These are phyloP conservation scores for Lagerstroemia speciosa DNA, from an alignment of 345 rosid species.

Conservation along the genomic window DNA sequence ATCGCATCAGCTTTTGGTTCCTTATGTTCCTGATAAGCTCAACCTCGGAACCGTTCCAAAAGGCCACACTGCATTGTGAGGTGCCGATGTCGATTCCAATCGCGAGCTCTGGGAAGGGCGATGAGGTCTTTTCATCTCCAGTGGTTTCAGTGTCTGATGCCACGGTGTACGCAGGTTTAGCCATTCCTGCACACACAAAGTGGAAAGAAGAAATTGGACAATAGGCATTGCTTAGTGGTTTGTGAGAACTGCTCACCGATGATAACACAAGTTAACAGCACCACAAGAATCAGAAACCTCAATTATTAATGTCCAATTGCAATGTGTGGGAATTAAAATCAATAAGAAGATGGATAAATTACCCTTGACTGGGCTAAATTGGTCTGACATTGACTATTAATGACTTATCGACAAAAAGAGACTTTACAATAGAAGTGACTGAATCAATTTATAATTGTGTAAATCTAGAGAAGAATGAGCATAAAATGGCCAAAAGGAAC, in stretches of 20 bases:
- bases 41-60: conserved; percentile 81
- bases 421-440: too few relatives aligned
- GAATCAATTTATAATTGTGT: too few relatives aligned
- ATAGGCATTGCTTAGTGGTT: background rate
- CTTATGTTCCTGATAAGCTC: conserved; percentile 66
- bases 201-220: background rate
- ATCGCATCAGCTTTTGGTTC: conserved; percentile 63
- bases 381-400: too few relatives aligned
- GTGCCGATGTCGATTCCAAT: conserved; percentile 88
- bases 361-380: too few relatives aligned
- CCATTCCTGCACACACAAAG: conserved; percentile 50
- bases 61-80: conserved; percentile 72
- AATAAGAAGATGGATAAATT: background rate
- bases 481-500: too few relatives aligned
- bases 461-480: too few relatives aligned
- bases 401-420: too few relatives aligned
- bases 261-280: background rate
- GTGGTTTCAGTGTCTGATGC: conserved; percentile 76
- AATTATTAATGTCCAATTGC: background rate
- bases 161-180: conserved; percentile 65
- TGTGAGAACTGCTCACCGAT: background rate
- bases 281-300: background rate
- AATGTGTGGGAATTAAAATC: background rate
- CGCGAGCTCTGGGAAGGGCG: conserved; percentile 59
- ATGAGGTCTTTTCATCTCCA: conserved; percentile 62